These are phyloP conservation scores for Coelastrella sp. DNA, from an alignment of 139 green algal species.

Conservation along the genomic window DNA sequence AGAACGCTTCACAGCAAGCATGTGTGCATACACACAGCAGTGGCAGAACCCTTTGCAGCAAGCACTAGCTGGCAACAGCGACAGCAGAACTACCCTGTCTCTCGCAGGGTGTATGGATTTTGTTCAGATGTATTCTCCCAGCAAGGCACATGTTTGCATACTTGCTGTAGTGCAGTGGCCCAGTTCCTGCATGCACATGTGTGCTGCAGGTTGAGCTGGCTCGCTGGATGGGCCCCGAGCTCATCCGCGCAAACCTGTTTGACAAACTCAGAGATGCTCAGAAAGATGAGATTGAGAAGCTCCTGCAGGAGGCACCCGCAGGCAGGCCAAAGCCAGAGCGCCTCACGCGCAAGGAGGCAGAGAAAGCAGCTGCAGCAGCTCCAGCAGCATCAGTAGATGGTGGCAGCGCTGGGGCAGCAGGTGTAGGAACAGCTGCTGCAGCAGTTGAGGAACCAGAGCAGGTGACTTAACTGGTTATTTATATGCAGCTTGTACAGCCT, in stretches of 20 bases:
- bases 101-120: neutral
- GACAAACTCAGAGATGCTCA: constrained; percentile 92
- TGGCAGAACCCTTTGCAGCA: too few species aligned
- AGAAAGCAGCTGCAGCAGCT: constrained; percentile 53
- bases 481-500: neutral
- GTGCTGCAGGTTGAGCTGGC: constrained; percentile 78
- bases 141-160: too few species aligned
- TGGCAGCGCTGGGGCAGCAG: constrained; percentile 16
- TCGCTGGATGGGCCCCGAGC: constrained; percentile 81
- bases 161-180: too few species aligned
- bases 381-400: constrained; percentile 32
- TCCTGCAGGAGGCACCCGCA: constrained; percentile 45
- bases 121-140: neutral
- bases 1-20: neutral
- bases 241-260: constrained; percentile 82
- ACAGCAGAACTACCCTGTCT: neutral
- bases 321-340: constrained; percentile 63
- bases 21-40: neutral
- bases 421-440: neutral
- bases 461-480: neutral
- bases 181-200: neutral
- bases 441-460: constrained; percentile 40
- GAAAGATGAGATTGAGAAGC: constrained; percentile 87
- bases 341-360: constrained; percentile 79
- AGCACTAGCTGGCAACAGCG: neutral